phyloP scores from a whole-genome alignment of 768 basidiomycete genomes.

The Strobilomyces echinocephalus region DNA sequence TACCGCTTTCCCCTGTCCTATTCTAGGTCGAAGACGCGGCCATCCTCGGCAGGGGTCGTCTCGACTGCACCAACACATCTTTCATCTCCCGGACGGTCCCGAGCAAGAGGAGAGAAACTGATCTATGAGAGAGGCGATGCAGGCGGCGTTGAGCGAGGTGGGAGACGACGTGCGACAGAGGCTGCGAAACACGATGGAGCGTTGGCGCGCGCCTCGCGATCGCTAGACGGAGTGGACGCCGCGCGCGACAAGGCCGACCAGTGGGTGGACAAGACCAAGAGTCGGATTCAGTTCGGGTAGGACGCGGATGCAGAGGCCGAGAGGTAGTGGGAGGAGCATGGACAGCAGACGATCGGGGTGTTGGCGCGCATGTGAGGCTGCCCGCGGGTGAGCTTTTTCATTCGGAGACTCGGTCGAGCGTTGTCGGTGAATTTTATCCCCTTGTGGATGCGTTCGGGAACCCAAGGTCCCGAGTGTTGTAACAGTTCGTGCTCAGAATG shows the following conservation, averaged over 20 bases:
- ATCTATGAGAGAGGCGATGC: conserved; percentile 48
- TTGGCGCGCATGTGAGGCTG: conserved; percentile 13
- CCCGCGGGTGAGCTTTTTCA: no score
- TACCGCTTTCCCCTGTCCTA: not conserved
- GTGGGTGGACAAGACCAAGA: conserved; percentile 57
- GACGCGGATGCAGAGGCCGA: conserved; percentile 51
- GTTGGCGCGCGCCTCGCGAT: no score
- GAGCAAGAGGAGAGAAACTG: conserved; percentile 48
- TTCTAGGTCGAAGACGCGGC: conserved; percentile 34
- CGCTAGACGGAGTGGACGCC: not conserved
- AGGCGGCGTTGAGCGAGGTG: conserved; percentile 29
- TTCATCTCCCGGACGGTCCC: conserved; percentile 53
- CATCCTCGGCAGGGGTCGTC: conserved; percentile 45
- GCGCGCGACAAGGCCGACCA: conserved; percentile 43
- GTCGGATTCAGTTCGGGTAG: conserved; percentile 43
- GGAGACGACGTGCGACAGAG: conserved; percentile 5
- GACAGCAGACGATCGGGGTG: conserved; percentile 13
- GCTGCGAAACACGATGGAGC: conserved; percentile 8
- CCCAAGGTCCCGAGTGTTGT: no score
- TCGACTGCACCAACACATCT: conserved; percentile 47
- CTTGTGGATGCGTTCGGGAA: no score
- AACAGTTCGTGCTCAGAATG: no score
- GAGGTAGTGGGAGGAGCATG: conserved; percentile 42
- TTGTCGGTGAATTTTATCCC: no score
- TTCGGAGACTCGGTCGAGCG: no score